Base-by-base conservation (phyloP, 31 red algal genomes). In the Asparagopsis taxiformis region DNA sequence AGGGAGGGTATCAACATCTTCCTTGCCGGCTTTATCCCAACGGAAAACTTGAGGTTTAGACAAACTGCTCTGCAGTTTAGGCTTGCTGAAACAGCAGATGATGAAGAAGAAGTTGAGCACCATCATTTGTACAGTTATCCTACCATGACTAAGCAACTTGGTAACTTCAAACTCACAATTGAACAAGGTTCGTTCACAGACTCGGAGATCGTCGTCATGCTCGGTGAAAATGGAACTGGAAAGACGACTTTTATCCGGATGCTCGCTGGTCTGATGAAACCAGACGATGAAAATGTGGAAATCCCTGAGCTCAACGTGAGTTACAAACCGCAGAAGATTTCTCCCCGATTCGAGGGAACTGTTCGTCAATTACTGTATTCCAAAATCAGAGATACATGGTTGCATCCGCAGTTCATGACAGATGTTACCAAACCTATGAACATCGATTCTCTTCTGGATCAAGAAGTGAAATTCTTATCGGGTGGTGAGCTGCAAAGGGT, bases 251-350 rank as follows among this genome's bases (percentile, higher is more conserved):
- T 99, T 50, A 88, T 99, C 64, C 96, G 96, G 4, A 94, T 99
- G 87, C 90, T 99, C 17, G 96, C 96, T 2, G 96, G 96, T 21
- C 70, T 93, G 61, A 56, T 92, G 55, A 84, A 92, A 49, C 87
- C 91, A 8, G 96, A 94, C 53, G 84, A 78, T 13, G 60, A 76
- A n/a, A 41, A 66, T 13, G 91, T 73, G 69, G 84, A 89, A 56
- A 57, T 94, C 17, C 96, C 96, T 22, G 80, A 88, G 55, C 61
- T 99, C 63, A 94, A 99, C 70, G 96, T 99, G 16, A 94, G 91
- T 31, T 99, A 99, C 83, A 99, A 99, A 74, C 96, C 96, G 22
- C 96, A 99, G 54, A 99, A 99, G 75, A 99, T 99, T 55, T 94
- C 96, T 0, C 96, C 96, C 8, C 72, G 74, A 31, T 99, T 99